Evolutionary conservation across 441 rosid genomes (phyloP).

Genomic region (Flueggea neowawraea): DNA sequence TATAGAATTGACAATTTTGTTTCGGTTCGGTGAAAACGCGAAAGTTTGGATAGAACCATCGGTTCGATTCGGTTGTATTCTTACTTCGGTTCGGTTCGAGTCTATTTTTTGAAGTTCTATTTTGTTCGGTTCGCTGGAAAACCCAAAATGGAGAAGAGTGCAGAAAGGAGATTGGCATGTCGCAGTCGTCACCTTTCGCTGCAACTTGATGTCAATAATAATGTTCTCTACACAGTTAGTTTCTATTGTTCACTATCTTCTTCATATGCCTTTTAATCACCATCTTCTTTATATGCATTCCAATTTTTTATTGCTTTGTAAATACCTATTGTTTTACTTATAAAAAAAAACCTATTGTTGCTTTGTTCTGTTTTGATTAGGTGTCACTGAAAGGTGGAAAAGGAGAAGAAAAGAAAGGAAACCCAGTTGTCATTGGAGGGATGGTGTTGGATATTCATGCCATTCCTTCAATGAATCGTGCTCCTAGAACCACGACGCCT

Average conservation of each 20-base stretch:
- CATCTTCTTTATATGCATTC: too few relatives aligned
- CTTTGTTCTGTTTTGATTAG: slow-evolving; percentile 10
- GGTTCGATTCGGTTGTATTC: too few relatives aligned
- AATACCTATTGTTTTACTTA: neutral
- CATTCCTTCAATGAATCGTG: slow-evolving; percentile 42
- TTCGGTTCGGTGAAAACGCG: neutral
- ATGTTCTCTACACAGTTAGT: slow-evolving; percentile 4
- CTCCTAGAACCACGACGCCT: slow-evolving; percentile 70
- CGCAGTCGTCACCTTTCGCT: slow-evolving; percentile 16
- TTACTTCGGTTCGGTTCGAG: too few relatives aligned
- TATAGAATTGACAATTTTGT: neutral
- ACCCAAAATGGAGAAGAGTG: slow-evolving; percentile 18
- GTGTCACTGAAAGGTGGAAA: slow-evolving; percentile 16
- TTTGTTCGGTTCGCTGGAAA: too few relatives aligned
- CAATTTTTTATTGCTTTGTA: neutral
- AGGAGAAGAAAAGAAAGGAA: slow-evolving; percentile 8
- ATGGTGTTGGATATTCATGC: slow-evolving; percentile 86
- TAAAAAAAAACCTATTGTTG: neutral
- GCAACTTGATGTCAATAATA: slow-evolving; percentile 2
- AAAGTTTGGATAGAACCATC: too few relatives aligned
- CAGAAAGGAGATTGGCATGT: slow-evolving; percentile 17
- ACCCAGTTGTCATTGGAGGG: slow-evolving; percentile 72
- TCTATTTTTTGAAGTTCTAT: too few relatives aligned
- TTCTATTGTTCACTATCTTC: neutral
- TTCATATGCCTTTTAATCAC: neutral